Conservation (phyloP, 1,284 basidiomycete genomes). For the Papiliotrema nemorosa region DNA sequence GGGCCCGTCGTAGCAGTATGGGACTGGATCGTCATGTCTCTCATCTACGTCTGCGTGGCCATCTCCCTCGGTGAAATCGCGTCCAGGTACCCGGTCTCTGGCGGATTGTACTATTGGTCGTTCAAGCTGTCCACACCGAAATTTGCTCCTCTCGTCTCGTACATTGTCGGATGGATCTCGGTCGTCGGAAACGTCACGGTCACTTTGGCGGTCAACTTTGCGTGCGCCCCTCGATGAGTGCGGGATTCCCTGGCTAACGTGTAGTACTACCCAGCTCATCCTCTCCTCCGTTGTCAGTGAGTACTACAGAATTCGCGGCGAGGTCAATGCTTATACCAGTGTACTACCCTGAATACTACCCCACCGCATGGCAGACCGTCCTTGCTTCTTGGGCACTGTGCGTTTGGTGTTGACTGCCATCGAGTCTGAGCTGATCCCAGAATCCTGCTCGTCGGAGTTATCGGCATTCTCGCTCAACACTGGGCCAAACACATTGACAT, state of each 20-base stretch:
- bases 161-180: conserved; percentile 51
- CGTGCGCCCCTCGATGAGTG: conserved; percentile 19
- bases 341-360: conserved; percentile 28
- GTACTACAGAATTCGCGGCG: neutral
- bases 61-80: conserved; percentile 51
- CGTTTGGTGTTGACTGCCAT: neutral
- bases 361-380: conserved; percentile 34
- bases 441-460: conserved; percentile 42
- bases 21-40: conserved; percentile 50
- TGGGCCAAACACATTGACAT: conserved; percentile 38
- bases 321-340: conserved; percentile 9
- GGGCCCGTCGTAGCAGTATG: conserved; percentile 36
- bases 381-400: conserved; percentile 40
- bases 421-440: neutral
- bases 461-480: conserved; percentile 40
- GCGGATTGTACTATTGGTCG: conserved; percentile 52
- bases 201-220: conserved; percentile 51
- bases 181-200: conserved; percentile 51
- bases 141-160: conserved; percentile 44
- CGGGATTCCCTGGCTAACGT: conserved; percentile 4
- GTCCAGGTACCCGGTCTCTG: conserved; percentile 47
- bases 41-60: conserved; percentile 50
- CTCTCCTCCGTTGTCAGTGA: conserved; percentile 27
- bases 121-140: conserved; percentile 44
- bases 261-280: conserved; percentile 49